Percentiles rank a stretch among this genome's conserved stretches.
Conservation (phyloP, 768 basidiomycete genomes). For the button mushroom (Agaricus bisporus) region DNA sequence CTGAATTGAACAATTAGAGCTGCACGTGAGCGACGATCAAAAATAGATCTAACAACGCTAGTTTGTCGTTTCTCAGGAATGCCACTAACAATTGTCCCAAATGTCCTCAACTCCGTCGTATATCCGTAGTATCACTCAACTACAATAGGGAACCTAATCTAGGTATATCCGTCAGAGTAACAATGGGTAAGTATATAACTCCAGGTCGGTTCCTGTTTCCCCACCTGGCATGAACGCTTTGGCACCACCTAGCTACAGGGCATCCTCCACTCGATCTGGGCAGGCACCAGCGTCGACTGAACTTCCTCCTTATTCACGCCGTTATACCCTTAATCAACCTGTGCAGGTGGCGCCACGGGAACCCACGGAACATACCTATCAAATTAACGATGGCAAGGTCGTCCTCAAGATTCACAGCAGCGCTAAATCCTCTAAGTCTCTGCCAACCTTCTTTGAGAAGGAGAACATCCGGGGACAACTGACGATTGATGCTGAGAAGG, state of each 20-base stretch:
- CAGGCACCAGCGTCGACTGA: conserved; percentile 42
- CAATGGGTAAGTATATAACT: conserved; percentile 9
- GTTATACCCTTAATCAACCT: conserved; percentile 36
- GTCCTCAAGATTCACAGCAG: conserved; percentile 43
- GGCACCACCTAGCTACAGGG: conserved; percentile 45
- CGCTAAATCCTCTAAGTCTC: conserved; percentile 43
- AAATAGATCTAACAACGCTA: conserved; percentile 1
- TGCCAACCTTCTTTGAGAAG: conserved; percentile 50
- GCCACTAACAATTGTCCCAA: conserved; percentile 16
- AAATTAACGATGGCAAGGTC: conserved; percentile 34
- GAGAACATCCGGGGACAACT: conserved; percentile 43
- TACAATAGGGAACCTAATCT: no score
- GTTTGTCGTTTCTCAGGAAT: conserved; percentile 11
- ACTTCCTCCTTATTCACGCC: conserved; percentile 44
- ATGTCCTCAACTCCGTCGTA: conserved; percentile 9
- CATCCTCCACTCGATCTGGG: conserved; percentile 44
- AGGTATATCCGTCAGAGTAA: neutral
- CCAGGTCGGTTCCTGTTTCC: conserved; percentile 11
- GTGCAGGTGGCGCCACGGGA: conserved; percentile 30
- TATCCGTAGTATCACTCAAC: neutral
- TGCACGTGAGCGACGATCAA: neutral
- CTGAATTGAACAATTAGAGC: no score
- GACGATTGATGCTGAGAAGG: conserved; percentile 41
- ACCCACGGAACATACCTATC: conserved; percentile 43
- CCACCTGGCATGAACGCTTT: conserved; percentile 34